Evolutionary conservation across 495 filamentous ascomycete species (phyloP), one percentile per base, ranked within the genome.

Genomic region (Jackrogersella minutella): DNA sequence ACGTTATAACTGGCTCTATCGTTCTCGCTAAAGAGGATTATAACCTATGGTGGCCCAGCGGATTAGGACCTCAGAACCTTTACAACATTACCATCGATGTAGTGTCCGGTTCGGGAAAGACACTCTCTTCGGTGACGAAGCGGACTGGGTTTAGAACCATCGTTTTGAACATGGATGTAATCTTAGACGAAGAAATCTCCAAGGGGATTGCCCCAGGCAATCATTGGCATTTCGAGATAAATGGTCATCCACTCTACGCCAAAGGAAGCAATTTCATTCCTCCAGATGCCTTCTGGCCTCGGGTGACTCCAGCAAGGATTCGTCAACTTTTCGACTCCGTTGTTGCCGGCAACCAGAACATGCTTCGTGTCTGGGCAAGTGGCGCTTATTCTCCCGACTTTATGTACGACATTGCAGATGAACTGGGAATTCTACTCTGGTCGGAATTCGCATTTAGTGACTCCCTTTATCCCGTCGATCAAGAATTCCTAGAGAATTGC

Each of bases 211-310:
- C 58, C 1, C 84, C 85, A 0, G 87, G 87, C 3, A 85, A 83
- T 30, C 86, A 89, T 62, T 90, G 87, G 67, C 86, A 90, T 68
- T 90, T 90, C 59, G 86, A 89, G 68, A 78, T 90, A 39, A 90
- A 90, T 53, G 87, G 88, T 5, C 82, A 86, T 50, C 84, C 87
- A 19, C 89, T 90, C 64, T 90, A 88, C 64, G 87, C 85, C 1
- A 89, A 90, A 60, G 87, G 86, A 13, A 86, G 82, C 26, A 90
- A 90, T 50, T 82, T 89, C 53, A 88, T 90, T 58, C 87, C 88
- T 0, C 85, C 86, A 5, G 87, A 90, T 66, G 79, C 81, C 0
- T 90, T 91, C 71, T 90, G 87, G 87, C 82, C 87, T 0, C 78
- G 86, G 8, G 85, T 89, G 5, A 89, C 86, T 0, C 75, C 80